Evolutionary conservation across 305 asterid genomes (phyloP).

Genomic region (Solanum hybrid): DNA sequence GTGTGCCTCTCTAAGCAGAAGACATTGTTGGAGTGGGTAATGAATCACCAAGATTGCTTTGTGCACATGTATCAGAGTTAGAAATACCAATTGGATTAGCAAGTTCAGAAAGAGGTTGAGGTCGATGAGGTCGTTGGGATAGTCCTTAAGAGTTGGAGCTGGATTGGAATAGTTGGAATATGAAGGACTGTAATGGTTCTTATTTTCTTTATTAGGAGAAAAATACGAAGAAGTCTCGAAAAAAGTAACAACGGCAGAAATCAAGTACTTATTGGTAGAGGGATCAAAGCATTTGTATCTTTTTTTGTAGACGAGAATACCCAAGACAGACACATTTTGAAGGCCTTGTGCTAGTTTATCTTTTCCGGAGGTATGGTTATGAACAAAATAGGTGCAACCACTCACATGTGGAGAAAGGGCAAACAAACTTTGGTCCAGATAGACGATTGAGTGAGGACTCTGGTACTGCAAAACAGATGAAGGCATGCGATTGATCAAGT

Average conservation of each 20-base stretch:
- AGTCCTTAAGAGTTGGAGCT: not conserved
- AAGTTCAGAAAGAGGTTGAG: not conserved
- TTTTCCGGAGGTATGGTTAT: not conserved
- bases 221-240: not conserved
- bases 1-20: not conserved
- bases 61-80: not conserved
- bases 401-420: not conserved
- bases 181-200: not conserved
- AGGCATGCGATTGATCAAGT: not conserved
- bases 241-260: not conserved
- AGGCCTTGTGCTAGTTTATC: not conserved
- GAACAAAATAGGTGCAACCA: not conserved
- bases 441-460: not conserved
- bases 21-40: not conserved
- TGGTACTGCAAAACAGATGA: not conserved
- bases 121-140: not conserved
- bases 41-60: not conserved
- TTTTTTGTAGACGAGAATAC: not conserved
- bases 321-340: not conserved
- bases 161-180: not conserved
- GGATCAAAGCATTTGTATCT: not conserved
- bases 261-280: not conserved
- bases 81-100: not conserved
- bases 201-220: not conserved
- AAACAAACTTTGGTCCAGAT: not conserved